These are phyloP conservation scores for Crinitomyces ghanaensis DNA, from an alignment of 805 yeast genomes.

Conservation along the genomic window DNA sequence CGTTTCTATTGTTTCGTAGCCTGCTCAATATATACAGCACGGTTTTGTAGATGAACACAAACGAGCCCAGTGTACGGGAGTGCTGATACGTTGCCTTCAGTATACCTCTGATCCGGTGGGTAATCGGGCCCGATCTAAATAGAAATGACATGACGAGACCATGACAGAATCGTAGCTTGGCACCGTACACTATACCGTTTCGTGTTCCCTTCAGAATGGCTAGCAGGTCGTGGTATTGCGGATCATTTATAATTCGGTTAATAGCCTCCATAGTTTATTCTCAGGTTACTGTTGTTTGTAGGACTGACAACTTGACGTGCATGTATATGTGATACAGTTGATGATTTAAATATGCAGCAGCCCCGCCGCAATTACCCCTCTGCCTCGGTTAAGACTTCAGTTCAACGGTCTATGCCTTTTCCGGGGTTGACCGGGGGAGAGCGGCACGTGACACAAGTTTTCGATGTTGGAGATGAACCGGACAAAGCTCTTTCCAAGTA, in stretches of 20 bases:
- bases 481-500: no score
- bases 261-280: slow-evolving; percentile 6
- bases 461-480: no score
- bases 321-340: not conserved
- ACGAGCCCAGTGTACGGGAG: slow-evolving; percentile 43
- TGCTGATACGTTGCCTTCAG: slow-evolving; percentile 44
- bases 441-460: no score
- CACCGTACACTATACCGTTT: slow-evolving; percentile 45
- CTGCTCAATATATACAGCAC: slow-evolving; percentile 20
- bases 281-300: not conserved
- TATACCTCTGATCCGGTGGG: slow-evolving; percentile 36
- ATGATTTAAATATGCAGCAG: not conserved
- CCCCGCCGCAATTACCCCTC: no score
- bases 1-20: slow-evolving; percentile 14
- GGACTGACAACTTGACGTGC: not conserved
- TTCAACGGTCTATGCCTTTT: no score
- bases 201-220: slow-evolving; percentile 31
- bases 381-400: no score
- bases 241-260: slow-evolving; percentile 24
- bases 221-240: slow-evolving; percentile 27
- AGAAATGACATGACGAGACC: slow-evolving; percentile 50
- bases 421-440: no score
- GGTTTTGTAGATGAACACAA: slow-evolving; percentile 43
- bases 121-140: slow-evolving; percentile 40
- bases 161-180: slow-evolving; percentile 50